Evolutionary conservation across 2,329 filamentous ascomycete species (phyloP).

Genomic region (Pseudodiploospora longispora): DNA sequence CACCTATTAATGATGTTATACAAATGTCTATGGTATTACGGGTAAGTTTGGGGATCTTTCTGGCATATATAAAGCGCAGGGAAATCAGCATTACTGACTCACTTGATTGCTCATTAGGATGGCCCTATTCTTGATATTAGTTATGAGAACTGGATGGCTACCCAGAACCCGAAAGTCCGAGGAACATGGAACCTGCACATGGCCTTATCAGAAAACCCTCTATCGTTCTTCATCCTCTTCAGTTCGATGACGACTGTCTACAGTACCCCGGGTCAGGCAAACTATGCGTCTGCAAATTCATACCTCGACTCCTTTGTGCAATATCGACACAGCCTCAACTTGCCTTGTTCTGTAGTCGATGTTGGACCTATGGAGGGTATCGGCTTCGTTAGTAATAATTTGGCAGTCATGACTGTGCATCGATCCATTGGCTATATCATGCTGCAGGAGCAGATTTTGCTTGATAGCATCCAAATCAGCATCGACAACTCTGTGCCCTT

Average conservation of each 20-base stretch:
- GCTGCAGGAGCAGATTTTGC: background rate
- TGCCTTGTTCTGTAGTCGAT: constrained; percentile 30
- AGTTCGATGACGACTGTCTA: constrained; percentile 19
- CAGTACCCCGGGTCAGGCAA: constrained; percentile 20
- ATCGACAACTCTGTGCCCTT: too few relatives aligned
- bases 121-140: background rate
- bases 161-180: constrained; percentile 18
- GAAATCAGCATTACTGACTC: too few relatives aligned
- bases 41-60: background rate
- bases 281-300: constrained; percentile 30
- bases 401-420: constrained; percentile 5
- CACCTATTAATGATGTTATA: background rate
- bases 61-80: background rate
- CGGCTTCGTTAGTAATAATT: constrained; percentile 23
- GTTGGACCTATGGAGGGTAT: constrained; percentile 28
- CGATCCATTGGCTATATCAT: constrained; percentile 4
- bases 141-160: constrained; percentile 17
- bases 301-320: constrained; percentile 32
- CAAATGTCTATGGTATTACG: background rate
- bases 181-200: constrained; percentile 26
- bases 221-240: constrained; percentile 23
- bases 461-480: too few relatives aligned
- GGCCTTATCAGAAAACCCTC: constrained; percentile 3
- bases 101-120: too few relatives aligned
- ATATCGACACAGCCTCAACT: constrained; percentile 24